Percentiles rank a stretch among this genome's conserved stretches.
Conservation (phyloP, 306 rosid species). For the Castanospermum australe region DNA sequence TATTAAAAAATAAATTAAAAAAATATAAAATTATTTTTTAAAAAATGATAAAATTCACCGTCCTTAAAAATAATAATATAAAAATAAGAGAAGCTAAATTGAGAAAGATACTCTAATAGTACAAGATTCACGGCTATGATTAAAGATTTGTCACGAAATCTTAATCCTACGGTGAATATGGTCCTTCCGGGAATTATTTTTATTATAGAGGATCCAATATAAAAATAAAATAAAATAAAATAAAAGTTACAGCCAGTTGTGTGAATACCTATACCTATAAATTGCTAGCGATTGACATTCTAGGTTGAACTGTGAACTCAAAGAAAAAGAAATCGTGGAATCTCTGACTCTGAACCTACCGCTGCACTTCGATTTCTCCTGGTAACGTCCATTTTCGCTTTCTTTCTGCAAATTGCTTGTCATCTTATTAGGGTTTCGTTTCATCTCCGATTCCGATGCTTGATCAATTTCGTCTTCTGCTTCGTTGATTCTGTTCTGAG, state of each 20-base stretch:
- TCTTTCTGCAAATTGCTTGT: background rate
- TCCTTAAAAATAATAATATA: too few species aligned
- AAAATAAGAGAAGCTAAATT: too few species aligned
- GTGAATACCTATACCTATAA: conserved; percentile 39
- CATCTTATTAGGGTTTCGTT: conserved; percentile 42
- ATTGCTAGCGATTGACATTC: background rate
- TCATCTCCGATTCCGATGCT: background rate
- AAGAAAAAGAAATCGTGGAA: conserved; percentile 18
- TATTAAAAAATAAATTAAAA: too few species aligned
- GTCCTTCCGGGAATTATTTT: too few species aligned
- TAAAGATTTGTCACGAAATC: too few species aligned
- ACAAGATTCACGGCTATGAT: too few species aligned
- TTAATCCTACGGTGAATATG: too few species aligned
- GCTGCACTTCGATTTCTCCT: conserved; percentile 15
- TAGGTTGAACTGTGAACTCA: background rate
- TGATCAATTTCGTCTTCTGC: background rate
- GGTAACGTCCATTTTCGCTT: conserved; percentile 26
- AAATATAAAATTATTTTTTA: too few species aligned
- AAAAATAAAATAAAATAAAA: background rate
- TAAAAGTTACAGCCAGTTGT: background rate
- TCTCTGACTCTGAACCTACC: conserved; percentile 17
- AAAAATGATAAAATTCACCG: too few species aligned
- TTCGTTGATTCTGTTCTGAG: conserved; percentile 1
- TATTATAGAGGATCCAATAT: too few species aligned
- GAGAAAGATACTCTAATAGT: too few species aligned